These are phyloP conservation scores for Nakaseomyces sp. DNA, from an alignment of 1,139 yeast species.

Conservation along the genomic window DNA sequence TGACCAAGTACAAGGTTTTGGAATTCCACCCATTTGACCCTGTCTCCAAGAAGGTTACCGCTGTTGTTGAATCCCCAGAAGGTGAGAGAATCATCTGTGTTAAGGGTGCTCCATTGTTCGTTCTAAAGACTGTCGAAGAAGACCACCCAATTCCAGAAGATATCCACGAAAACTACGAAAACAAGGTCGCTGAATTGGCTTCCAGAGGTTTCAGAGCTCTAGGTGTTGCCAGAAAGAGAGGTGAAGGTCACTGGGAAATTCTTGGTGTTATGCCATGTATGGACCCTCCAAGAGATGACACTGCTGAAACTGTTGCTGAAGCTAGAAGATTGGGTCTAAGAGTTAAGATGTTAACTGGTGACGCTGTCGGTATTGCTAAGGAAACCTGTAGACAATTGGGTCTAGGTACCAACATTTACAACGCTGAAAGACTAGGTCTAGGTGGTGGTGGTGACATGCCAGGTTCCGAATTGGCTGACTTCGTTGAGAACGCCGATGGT, in stretches of 20 bases:
- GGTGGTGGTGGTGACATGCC: slow-evolving; percentile 96
- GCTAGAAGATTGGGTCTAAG: slow-evolving; percentile 90
- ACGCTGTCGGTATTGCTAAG: slow-evolving; percentile 98
- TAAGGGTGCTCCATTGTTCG: slow-evolving; percentile 96
- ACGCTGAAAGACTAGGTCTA: slow-evolving; percentile 93
- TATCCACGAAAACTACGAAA: slow-evolving; percentile 88
- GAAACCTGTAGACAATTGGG: slow-evolving; percentile 98
- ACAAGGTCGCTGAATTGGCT: slow-evolving; percentile 95
- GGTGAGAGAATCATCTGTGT: slow-evolving; percentile 95
- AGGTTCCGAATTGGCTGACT: slow-evolving; percentile 92
- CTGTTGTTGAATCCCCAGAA: slow-evolving; percentile 89
- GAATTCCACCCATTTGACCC: slow-evolving; percentile 98
- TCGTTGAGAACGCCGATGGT: slow-evolving; percentile 95
- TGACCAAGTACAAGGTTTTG: slow-evolving; percentile 88
- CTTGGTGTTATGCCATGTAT: slow-evolving; percentile 97
- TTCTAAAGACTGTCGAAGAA: slow-evolving; percentile 90
- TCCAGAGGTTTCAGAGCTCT: slow-evolving; percentile 97
- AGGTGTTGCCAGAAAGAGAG: slow-evolving; percentile 99
- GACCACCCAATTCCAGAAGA: slow-evolving; percentile 96
- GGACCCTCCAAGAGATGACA: slow-evolving; percentile 98
- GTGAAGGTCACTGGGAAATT: slow-evolving; percentile 98
- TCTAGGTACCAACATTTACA: slow-evolving; percentile 93
- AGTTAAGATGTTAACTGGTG: slow-evolving; percentile 98
- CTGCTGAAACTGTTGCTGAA: slow-evolving; percentile 92
- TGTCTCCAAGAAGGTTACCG: slow-evolving; percentile 93